Percentiles rank a stretch among this genome's conserved stretches.
phyloP scores from a whole-genome alignment of 371 early-diverging fungal genomes.

The Actinomortierella ambigua region DNA sequence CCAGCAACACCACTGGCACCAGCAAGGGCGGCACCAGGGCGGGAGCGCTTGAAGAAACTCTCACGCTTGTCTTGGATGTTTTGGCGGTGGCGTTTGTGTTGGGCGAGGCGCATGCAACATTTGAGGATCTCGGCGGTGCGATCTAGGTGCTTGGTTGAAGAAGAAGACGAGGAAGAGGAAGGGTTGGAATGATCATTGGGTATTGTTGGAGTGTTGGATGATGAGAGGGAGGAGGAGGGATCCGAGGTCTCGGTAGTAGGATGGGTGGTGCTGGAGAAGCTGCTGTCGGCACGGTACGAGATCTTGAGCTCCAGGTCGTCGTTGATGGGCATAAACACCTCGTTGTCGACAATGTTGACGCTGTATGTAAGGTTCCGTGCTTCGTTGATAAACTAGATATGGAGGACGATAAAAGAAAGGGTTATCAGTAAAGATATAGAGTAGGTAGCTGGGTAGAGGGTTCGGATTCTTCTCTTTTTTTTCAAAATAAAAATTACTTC shows the following conservation, averaged over 20 bases:
- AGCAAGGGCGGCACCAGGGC: constrained; percentile 20
- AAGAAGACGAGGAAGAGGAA: too few relatives aligned
- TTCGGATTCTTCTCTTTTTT: background rate
- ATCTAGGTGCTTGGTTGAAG: constrained; percentile 5
- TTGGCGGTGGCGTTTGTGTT: constrained; percentile 32
- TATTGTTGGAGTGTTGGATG: background rate
- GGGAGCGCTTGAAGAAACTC: constrained; percentile 43
- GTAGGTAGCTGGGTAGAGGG: background rate
- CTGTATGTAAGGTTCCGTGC: constrained; percentile 55
- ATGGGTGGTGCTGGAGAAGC: background rate
- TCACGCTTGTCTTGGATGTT: constrained; percentile 40
- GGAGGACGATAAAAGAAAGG: background rate
- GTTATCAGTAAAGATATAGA: background rate
- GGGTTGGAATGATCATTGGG: background rate
- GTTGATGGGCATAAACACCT: constrained; percentile 57
- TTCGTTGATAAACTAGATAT: constrained; percentile 55
- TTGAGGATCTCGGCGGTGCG: constrained; percentile 28
- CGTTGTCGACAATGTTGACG: constrained; percentile 57
- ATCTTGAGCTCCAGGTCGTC: constrained; percentile 59
- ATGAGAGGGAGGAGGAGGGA: background rate
- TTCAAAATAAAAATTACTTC: constrained; percentile 35
- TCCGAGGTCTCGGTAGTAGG: background rate
- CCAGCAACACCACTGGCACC: constrained; percentile 28
- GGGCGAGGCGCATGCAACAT: constrained; percentile 27
- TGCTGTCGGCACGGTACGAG: constrained; percentile 12